These are phyloP conservation scores for Candida ascalaphidarum DNA, from an alignment of 805 yeast genomes.

Conservation along the genomic window DNA sequence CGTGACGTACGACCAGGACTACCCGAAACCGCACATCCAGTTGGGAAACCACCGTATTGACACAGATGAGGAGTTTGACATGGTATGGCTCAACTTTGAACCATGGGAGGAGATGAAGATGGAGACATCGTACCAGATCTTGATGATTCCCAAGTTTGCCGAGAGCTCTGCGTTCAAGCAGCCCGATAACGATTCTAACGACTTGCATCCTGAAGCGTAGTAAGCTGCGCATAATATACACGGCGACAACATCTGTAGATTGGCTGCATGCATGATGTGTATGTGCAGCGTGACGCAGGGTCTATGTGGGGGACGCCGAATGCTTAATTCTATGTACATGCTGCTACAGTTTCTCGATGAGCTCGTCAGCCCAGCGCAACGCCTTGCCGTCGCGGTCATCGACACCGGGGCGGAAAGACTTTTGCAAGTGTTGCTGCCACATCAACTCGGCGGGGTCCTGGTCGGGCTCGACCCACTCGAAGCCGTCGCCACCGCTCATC, in stretches of 20 bases:
- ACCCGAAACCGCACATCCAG: slow-evolving; percentile 26
- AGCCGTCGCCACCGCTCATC: slow-evolving; percentile 48
- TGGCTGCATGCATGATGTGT: too few relatives aligned
- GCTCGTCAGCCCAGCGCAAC: slow-evolving; percentile 34
- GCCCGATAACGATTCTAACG: too few relatives aligned
- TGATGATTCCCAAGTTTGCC: too few relatives aligned
- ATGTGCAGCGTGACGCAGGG: too few relatives aligned
- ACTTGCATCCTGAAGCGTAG: too few relatives aligned
- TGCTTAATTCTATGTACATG: too few relatives aligned
- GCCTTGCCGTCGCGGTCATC: slow-evolving; percentile 7
- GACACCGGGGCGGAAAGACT: slow-evolving; percentile 11
- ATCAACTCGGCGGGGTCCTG: slow-evolving; percentile 31
- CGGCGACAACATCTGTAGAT: too few relatives aligned
- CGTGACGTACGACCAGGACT: slow-evolving; percentile 16
- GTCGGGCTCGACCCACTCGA: slow-evolving; percentile 15
- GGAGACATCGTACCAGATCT: slow-evolving; percentile 30
- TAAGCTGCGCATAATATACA: too few relatives aligned
- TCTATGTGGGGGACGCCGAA: too few relatives aligned
- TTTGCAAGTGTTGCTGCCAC: slow-evolving; percentile 25
- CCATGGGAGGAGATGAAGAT: slow-evolving; percentile 37
- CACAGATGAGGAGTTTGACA: slow-evolving; percentile 33
- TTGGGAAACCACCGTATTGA: slow-evolving; percentile 28
- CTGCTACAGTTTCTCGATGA: slow-evolving; percentile 13
- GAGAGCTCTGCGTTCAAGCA: too few relatives aligned
- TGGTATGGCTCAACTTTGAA: slow-evolving; percentile 34